These are phyloP conservation scores for Rhizopus microsporus DNA, from an alignment of 371 early-diverging fungal species.

Conservation along the genomic window DNA sequence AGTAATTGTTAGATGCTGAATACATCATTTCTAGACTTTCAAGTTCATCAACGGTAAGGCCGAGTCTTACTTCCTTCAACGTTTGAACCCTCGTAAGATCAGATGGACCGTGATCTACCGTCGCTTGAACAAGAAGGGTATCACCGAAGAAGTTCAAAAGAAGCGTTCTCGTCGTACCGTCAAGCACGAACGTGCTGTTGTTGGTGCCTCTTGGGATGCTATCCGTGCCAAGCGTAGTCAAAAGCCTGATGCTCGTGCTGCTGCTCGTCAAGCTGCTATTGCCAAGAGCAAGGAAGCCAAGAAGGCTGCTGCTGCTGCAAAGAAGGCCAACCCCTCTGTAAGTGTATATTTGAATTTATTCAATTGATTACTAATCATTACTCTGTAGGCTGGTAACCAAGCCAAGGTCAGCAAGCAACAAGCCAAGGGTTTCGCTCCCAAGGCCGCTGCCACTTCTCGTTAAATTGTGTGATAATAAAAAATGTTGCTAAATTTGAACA, in stretches of 20 bases:
- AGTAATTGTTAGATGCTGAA: background rate
- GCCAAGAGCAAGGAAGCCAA: slow-evolving; percentile 88
- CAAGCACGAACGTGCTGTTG: slow-evolving; percentile 96
- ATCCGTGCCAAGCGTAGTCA: slow-evolving; percentile 95
- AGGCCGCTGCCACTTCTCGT: slow-evolving; percentile 88
- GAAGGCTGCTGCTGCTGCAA: slow-evolving; percentile 79
- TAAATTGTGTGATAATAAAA: slow-evolving; percentile 49
- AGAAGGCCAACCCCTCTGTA: slow-evolving; percentile 63
- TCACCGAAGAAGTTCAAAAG: slow-evolving; percentile 93
- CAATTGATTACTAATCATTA: slow-evolving; percentile 4
- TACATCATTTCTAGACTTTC: slow-evolving; percentile 66
- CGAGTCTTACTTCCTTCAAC: slow-evolving; percentile 94
- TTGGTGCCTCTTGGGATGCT: slow-evolving; percentile 92
- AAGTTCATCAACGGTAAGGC: slow-evolving; percentile 95
- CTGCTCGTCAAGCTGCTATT: slow-evolving; percentile 87
- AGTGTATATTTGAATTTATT: slow-evolving; percentile 13
- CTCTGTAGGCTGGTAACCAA: slow-evolving; percentile 23
- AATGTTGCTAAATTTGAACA: background rate
- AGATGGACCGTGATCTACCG: slow-evolving; percentile 97
- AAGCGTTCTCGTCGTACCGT: slow-evolving; percentile 94
- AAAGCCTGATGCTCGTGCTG: slow-evolving; percentile 93
- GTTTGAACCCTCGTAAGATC: slow-evolving; percentile 96
- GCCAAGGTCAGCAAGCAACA: slow-evolving; percentile 87
- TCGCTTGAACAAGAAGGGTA: slow-evolving; percentile 98
- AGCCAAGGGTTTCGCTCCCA: slow-evolving; percentile 82